phyloP scores from a whole-genome alignment of 2,329 filamentous ascomycete species.

The Pseudogymnoascus sp. region DNA sequence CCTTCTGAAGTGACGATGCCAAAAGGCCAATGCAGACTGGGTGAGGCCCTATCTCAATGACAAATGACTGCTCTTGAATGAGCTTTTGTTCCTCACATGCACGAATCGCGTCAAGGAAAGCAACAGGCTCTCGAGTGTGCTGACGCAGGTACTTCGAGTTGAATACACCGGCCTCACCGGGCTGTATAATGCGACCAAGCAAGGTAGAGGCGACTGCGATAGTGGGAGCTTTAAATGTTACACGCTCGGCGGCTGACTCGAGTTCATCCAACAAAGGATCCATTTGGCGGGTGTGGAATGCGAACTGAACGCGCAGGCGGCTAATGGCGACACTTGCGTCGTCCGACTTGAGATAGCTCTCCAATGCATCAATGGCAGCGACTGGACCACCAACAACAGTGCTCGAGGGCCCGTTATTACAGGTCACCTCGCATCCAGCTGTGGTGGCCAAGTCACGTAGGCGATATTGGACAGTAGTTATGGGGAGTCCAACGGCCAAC shows the following conservation, averaged over 20 bases:
- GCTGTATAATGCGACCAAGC: constrained; percentile 47
- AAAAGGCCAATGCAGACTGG: constrained; percentile 61
- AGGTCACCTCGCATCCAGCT: background rate
- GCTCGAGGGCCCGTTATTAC: background rate
- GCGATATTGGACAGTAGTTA: background rate
- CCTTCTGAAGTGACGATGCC: constrained; percentile 48
- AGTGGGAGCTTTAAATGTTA: constrained; percentile 46
- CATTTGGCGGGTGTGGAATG: constrained; percentile 57
- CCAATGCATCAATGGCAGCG: background rate
- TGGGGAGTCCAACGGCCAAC: constrained; percentile 28
- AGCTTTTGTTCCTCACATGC: constrained; percentile 46
- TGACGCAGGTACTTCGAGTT: constrained; percentile 53
- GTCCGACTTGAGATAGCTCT: background rate
- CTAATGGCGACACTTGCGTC: constrained; percentile 31
- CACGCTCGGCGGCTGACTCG: constrained; percentile 41
- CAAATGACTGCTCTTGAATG: constrained; percentile 58
- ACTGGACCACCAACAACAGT: background rate
- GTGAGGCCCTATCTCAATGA: constrained; percentile 64
- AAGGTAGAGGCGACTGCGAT: constrained; percentile 60
- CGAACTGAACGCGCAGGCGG: constrained; percentile 55
- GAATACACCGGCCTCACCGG: constrained; percentile 42
- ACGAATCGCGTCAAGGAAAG: constrained; percentile 55
- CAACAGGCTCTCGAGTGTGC: constrained; percentile 58
- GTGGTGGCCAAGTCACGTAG: background rate
- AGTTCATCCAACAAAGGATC: constrained; percentile 53